Evolutionary conservation across 1,139 yeast genomes (phyloP), one percentile per base, ranked within the genome.

Genomic region (Geotrichum fermentans): DNA sequence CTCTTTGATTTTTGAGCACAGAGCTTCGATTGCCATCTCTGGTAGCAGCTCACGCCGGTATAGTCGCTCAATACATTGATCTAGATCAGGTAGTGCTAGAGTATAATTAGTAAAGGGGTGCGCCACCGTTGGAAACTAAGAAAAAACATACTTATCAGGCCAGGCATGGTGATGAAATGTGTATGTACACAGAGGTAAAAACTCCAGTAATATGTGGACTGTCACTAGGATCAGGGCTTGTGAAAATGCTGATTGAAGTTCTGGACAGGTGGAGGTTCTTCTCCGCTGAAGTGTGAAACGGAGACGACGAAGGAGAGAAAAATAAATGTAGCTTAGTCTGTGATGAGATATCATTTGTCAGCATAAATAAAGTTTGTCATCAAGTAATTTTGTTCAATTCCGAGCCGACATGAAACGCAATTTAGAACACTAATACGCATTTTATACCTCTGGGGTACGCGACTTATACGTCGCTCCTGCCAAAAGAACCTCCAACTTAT

Each of bases 1-100:
- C 61, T 88, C 96, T 62, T 87, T 88, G 52, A 86, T 67, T 56
- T 80, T 79, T 56, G 75, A 75, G 58, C 92, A 83, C 20, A 83
- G 67, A 40, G 85, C 82, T 52, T 77, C 80, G 8, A 83, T 69
- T 14, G 84, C 81, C 8, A 79, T 72, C 58, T 82, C 88, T 0
- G 88, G 85, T n/a, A 83, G 72, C 37, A 83, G 72, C 58, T 80
- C 80, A 1, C 83, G 79, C 53, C 68, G 68, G 60, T 81, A 79
- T n/a, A 83, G 68, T 50, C 76, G 73, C 59, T 80, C 88, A 50
- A 83, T 73, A 64, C 89, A 83, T 54, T 73, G 75, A 58, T 83
- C 90, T 45, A 83, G 68, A 58, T 82, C 82, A 10, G 59, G 60
- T 17, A 45, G 39, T 10, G 50, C 50, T 43, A 42, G 8, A 20